A percentile compares a stretch with the other conserved stretches of the same genome.
Conservation (phyloP, 495 filamentous ascomycete genomes). For the Neurospora terricola region DNA sequence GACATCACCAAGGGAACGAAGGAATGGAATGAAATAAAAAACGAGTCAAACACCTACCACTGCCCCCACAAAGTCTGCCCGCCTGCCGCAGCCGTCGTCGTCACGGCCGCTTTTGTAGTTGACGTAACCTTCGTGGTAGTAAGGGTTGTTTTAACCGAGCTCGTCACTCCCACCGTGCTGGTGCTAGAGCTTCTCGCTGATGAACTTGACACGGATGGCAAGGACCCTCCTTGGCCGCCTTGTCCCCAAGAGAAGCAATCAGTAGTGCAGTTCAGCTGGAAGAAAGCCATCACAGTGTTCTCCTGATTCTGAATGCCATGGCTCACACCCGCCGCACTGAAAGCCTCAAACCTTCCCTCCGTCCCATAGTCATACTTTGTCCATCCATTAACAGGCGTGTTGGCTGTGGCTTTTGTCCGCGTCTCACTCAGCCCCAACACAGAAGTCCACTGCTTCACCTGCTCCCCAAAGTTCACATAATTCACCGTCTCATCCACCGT, state of each 20-base stretch:
- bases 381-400: slow-evolving; percentile 32
- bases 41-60: slow-evolving; percentile 4
- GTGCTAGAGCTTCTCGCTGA: background rate
- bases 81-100: background rate
- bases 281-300: slow-evolving; percentile 39
- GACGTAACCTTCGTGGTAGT: background rate
- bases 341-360: slow-evolving; percentile 35
- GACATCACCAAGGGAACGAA: background rate
- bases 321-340: slow-evolving; percentile 37
- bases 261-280: slow-evolving; percentile 28
- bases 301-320: slow-evolving; percentile 43
- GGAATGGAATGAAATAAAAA: too few species aligned
- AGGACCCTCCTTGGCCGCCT: slow-evolving; percentile 6
- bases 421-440: slow-evolving; percentile 32
- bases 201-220: background rate
- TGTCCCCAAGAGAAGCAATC: slow-evolving; percentile 33
- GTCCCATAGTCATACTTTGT: slow-evolving; percentile 38
- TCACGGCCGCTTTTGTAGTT: background rate
- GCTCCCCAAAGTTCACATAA: slow-evolving; percentile 41
- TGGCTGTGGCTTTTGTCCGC: slow-evolving; percentile 18
- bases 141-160: background rate
- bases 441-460: slow-evolving; percentile 47
- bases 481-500: slow-evolving; percentile 37
- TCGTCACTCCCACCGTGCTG: background rate
- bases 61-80: slow-evolving; percentile 6